A percentile compares a stretch with the other conserved stretches of the same genome.
Conservation (phyloP, 1,284 basidiomycete genomes). For the Rhodotorula sp. region DNA sequence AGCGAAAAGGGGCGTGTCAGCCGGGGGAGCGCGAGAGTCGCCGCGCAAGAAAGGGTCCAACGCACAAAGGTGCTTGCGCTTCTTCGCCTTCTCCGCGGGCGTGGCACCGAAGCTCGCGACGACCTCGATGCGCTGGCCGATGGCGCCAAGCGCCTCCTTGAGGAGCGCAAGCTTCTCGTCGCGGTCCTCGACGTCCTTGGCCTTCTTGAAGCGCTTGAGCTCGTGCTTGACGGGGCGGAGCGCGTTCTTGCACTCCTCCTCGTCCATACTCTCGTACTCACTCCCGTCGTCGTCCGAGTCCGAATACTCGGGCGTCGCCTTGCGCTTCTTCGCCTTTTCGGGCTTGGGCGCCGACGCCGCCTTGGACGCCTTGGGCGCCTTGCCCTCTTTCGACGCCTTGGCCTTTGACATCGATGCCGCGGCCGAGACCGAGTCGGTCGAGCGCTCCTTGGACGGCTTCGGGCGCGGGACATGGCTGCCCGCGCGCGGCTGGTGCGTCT, state of each 20-base stretch:
- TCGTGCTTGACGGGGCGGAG: conserved; percentile 96
- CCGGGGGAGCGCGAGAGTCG: too few species aligned
- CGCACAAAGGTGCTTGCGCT: conserved; percentile 95
- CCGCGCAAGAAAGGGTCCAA: conserved; percentile 32
- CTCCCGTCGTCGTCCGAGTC: conserved; percentile 21
- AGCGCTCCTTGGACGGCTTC: conserved; percentile 7
- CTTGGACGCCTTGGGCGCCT: conserved; percentile 10
- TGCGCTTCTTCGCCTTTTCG: conserved; percentile 41
- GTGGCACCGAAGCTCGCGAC: conserved; percentile 75
- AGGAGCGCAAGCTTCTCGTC: conserved; percentile 94
- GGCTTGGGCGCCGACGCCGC: conserved; percentile 50
- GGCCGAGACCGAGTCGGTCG: conserved; percentile 9
- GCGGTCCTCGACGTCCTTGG: conserved; percentile 85
- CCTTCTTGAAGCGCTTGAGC: conserved; percentile 92
- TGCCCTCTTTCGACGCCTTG: conserved; percentile 1
- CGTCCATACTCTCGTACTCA: conserved; percentile 70
- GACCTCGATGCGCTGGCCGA: conserved; percentile 86
- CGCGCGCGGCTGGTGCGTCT: conserved; percentile 18
- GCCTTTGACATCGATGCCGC: conserved; percentile 3
- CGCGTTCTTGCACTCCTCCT: conserved; percentile 89
- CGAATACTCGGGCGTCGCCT: conserved; percentile 46
- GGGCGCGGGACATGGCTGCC: conserved; percentile 23
- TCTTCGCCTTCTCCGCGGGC: conserved; percentile 73
- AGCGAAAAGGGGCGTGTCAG: background rate
- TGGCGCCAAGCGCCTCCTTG: conserved; percentile 91